phyloP scores from a whole-genome alignment of 805 yeast genomes.

The Debaryomyces maramus region DNA sequence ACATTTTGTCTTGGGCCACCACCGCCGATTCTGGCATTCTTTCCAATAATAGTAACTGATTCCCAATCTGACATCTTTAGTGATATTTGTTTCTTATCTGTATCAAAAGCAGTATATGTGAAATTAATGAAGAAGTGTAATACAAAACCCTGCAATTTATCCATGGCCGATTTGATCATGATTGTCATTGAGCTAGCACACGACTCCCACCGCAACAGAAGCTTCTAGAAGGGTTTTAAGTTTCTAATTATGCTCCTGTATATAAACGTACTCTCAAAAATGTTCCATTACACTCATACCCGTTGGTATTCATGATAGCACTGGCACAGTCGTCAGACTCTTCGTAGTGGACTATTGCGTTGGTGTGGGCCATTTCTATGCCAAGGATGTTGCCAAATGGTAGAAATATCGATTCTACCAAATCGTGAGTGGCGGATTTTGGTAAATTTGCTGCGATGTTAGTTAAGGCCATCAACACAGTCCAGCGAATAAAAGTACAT shows the following conservation, averaged over 20 bases:
- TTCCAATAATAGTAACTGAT: slow-evolving; percentile 82
- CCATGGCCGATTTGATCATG: neutral
- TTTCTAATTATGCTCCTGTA: slow-evolving; percentile 5
- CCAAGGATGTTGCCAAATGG: slow-evolving; percentile 11
- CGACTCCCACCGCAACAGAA: slow-evolving; percentile 5
- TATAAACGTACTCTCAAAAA: slow-evolving; percentile 5
- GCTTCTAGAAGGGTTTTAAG: slow-evolving; percentile 7
- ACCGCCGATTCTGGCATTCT: slow-evolving; percentile 82
- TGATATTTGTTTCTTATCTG: neutral
- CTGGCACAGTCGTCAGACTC: slow-evolving; percentile 10
- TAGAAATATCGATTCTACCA: slow-evolving; percentile 9
- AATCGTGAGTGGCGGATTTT: slow-evolving; percentile 3
- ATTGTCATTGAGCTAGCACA: slow-evolving; percentile 1
- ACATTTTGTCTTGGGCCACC: slow-evolving; percentile 85
- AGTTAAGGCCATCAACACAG: slow-evolving; percentile 2
- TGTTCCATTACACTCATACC: slow-evolving; percentile 8
- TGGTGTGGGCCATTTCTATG: slow-evolving; percentile 1
- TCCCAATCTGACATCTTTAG: slow-evolving; percentile 78
- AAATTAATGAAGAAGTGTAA: no score
- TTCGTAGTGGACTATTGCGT: slow-evolving; percentile 11
- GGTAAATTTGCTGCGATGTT: slow-evolving; percentile 12
- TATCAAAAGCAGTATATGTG: neutral
- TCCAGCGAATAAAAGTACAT: slow-evolving; percentile 5
- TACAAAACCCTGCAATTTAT: no score
- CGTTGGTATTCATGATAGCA: slow-evolving; percentile 14